phyloP scores from a whole-genome alignment of 2,329 filamentous ascomycete species.

The Trichoderma harzianum region DNA sequence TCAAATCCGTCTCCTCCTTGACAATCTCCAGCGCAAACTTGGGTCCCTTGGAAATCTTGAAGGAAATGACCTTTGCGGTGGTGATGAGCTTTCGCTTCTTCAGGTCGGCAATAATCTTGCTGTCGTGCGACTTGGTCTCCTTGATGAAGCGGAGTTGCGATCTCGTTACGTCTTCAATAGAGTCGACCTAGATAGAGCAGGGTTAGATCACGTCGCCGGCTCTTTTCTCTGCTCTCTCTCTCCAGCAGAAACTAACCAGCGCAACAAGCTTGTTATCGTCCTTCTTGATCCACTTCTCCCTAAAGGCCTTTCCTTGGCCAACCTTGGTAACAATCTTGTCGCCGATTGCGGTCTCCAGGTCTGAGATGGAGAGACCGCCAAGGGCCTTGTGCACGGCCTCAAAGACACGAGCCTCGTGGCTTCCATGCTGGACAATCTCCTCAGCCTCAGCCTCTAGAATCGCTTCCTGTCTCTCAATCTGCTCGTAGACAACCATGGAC shows the following conservation, averaged over 20 bases:
- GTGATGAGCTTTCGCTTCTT: slow-evolving; percentile 90
- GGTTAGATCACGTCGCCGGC: not conserved
- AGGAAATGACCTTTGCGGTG: slow-evolving; percentile 79
- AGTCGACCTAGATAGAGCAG: slow-evolving; percentile 51
- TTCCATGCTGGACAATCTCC: slow-evolving; percentile 69
- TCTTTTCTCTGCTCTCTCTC: no score
- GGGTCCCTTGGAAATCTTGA: slow-evolving; percentile 76
- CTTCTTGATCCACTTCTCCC: slow-evolving; percentile 69
- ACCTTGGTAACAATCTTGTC: slow-evolving; percentile 73
- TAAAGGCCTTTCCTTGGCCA: slow-evolving; percentile 94
- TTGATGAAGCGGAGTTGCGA: slow-evolving; percentile 72
- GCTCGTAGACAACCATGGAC: slow-evolving; percentile 83
- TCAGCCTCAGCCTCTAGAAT: slow-evolving; percentile 72
- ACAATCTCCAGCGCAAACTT: slow-evolving; percentile 87
- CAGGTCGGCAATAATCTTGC: slow-evolving; percentile 74
- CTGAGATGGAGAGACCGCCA: slow-evolving; percentile 77
- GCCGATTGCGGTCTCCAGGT: slow-evolving; percentile 66
- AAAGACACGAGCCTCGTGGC: slow-evolving; percentile 80
- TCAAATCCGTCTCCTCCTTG: slow-evolving; percentile 93
- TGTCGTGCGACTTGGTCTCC: slow-evolving; percentile 66
- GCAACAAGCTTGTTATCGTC: slow-evolving; percentile 55
- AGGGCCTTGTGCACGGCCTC: slow-evolving; percentile 67
- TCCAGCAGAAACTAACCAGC: slow-evolving; percentile 38
- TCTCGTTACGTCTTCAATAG: slow-evolving; percentile 75
- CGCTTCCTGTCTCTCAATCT: slow-evolving; percentile 74